Evolutionary conservation across 495 filamentous ascomycete genomes (phyloP).

Genomic region (Penicillium paxilli): DNA sequence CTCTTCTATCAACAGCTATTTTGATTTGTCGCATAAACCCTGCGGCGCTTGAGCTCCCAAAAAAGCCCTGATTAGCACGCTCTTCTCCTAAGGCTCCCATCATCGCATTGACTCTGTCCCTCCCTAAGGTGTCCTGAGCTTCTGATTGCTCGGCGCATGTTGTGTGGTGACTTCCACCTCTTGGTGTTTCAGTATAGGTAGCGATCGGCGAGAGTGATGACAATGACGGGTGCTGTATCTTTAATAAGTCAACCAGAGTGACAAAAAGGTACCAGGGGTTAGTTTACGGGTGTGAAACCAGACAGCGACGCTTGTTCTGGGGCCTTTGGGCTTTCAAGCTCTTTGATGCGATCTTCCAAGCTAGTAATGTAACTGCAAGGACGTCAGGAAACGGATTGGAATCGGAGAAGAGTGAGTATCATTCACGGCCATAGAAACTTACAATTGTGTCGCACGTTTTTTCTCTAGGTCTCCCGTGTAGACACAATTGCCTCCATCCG

Average conservation of each 20-base stretch:
- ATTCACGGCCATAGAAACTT: background rate
- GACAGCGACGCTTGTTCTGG: conserved; percentile 2
- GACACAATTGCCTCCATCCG: conserved; percentile 22
- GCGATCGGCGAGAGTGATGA: conserved; percentile 1
- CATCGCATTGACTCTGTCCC: conserved; percentile 39
- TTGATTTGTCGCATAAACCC: conserved; percentile 43
- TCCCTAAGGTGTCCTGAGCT: background rate
- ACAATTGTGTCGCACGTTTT: conserved; percentile 29
- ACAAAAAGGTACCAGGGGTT: background rate
- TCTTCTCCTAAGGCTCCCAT: conserved; percentile 40
- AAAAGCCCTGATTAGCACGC: conserved; percentile 33
- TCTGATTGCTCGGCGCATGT: background rate
- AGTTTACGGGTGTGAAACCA: conserved; percentile 12
- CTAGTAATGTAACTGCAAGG: conserved; percentile 26
- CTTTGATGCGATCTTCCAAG: conserved; percentile 31
- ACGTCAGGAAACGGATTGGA: background rate
- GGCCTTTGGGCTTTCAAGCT: conserved; percentile 22
- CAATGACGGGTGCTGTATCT: background rate
- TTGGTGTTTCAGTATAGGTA: background rate
- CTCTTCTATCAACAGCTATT: conserved; percentile 33
- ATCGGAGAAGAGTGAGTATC: no score
- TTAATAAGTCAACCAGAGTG: background rate
- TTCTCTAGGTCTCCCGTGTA: conserved; percentile 38
- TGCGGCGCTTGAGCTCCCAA: conserved; percentile 38
- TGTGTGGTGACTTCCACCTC: background rate